Base-by-base conservation (phyloP, 2,329 filamentous ascomycete genomes). In the Phyllosticta ampelicida region DNA sequence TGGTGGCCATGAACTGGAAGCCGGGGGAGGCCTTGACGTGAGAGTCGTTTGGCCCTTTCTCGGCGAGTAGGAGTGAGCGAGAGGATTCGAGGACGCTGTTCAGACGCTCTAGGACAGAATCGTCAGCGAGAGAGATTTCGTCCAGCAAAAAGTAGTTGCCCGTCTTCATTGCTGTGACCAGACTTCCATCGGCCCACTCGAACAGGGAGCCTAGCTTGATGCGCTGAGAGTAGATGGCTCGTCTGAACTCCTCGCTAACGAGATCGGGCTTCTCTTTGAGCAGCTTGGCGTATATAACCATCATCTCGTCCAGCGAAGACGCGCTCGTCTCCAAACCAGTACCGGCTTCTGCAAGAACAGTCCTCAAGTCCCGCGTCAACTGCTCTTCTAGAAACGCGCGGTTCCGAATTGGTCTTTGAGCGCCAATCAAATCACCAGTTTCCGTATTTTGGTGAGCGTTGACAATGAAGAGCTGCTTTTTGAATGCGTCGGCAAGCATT, bases 401-500 rank as follows among this genome's bases (percentile, higher is more conserved):
- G 69, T 97, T 97, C 62, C 95, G 82, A 20, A 97, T 83, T 3
- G 94, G 94, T 60, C 94, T 79, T 71, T 99, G 94, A 2, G 94
- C 94, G 63, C 94, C 94, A 63, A 99, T 97, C 10, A 99, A 78
- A 71, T 99, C 94, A 16, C 94, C 92, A 0, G 95, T 97, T 71
- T 99, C 95, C 0, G 94, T 91, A 63, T 99, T 99, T 65, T 97
- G 92, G 72, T 99, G 95, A 2, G 95, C 94, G 68, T 99, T 99
- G 67, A 99, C 86, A 64, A 92, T 94, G 64, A 91, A 85, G 48
- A 99, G 76, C 62, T 88, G 78, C 65, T 86, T 90, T 16, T 79
- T 77, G 62, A 89, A 80, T 3, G 89, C 86, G 66, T 95, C 87
- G 2, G 94, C 90, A 56, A 97, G 80, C 68, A 96, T 81, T 70